phyloP scores from a whole-genome alignment of 352 stramenopile genomes.

The Blastocystis sp. region DNA sequence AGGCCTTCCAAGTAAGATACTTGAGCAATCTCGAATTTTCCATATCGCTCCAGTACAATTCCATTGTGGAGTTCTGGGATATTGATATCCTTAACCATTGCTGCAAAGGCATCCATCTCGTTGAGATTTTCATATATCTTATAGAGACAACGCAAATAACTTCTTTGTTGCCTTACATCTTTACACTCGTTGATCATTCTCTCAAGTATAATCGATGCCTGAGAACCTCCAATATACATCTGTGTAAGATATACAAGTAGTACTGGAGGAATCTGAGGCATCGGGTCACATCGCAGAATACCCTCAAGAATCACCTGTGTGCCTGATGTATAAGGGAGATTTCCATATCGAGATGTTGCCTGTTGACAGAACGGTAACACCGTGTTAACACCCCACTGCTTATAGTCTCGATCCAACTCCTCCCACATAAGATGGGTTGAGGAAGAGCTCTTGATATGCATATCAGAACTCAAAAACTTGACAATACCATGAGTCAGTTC shows the following conservation, averaged over 20 bases:
- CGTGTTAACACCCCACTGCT: background rate
- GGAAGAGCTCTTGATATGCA: background rate
- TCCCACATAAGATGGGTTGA: background rate
- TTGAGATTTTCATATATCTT: background rate
- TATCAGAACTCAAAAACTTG: background rate
- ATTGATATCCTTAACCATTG: background rate
- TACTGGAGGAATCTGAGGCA: background rate
- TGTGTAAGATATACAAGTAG: slow-evolving; percentile 1
- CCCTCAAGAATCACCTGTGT: background rate
- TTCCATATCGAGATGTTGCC: background rate
- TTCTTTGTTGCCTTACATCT: background rate
- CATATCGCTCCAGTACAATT: slow-evolving; percentile 18
- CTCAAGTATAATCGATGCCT: slow-evolving; percentile 31
- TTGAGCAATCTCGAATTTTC: background rate
- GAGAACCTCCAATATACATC: background rate
- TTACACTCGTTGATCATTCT: background rate
- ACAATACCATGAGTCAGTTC: background rate
- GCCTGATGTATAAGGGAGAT: background rate
- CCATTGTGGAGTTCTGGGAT: slow-evolving; percentile 27
- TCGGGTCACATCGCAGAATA: background rate
- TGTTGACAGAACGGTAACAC: background rate
- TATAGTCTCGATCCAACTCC: slow-evolving; percentile 41
- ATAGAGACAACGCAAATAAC: background rate
- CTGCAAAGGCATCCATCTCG: background rate
- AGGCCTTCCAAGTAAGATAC: slow-evolving; percentile 24